Evolutionary conservation across 2,329 filamentous ascomycete genomes (phyloP), one percentile per base, ranked within the genome.

Genomic region (Leptosphaerulina australis): DNA sequence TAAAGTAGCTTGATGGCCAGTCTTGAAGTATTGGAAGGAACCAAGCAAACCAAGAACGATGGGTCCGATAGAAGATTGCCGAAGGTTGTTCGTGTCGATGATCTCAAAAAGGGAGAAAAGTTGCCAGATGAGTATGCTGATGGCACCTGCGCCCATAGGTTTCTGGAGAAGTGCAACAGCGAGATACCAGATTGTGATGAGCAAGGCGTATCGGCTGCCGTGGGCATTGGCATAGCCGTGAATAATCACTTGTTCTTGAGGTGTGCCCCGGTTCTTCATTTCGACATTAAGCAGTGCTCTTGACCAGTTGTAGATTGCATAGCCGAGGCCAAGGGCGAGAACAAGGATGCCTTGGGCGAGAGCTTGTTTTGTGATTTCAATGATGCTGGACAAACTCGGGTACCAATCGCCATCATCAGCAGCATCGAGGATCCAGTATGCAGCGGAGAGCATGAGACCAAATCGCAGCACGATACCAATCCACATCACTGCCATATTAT

Each of bases 11-110:
- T 97, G 93, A 73, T 99, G 94, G 54, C 94, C 94, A 0, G 94
- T 99, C 70, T 96, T 97, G 84, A 99, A 99, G 79, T 87, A 99
- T 77, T 97, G 87, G 74, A 93, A 96, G 65, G 88, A 91, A 52
- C 92, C 94, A 0, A 99, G 83, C n/a, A 97, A 76, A 9, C 86
- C 93, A 20, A 97, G 83, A 56, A 95, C 81, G 29, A 94, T 78
- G 15, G 94, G 92, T 0, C 91, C 93, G 62, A 97, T 88, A 5
- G 91, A 81, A 34, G 85, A 86, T 38, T 83, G 78, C 12, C 86
- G 84, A 0, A 85, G 73, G 25, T 76, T 76, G 61, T 85, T 85
- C 2, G 82, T 83, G 68, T 85, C 83, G 44, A 87, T 74, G 43
- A 87, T 83, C 60, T 87, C 84, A 38, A 85, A 77, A 1, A 87